Base-by-base conservation (phyloP, 2,329 filamentous ascomycete genomes). In the Neospermospora avenae region DNA sequence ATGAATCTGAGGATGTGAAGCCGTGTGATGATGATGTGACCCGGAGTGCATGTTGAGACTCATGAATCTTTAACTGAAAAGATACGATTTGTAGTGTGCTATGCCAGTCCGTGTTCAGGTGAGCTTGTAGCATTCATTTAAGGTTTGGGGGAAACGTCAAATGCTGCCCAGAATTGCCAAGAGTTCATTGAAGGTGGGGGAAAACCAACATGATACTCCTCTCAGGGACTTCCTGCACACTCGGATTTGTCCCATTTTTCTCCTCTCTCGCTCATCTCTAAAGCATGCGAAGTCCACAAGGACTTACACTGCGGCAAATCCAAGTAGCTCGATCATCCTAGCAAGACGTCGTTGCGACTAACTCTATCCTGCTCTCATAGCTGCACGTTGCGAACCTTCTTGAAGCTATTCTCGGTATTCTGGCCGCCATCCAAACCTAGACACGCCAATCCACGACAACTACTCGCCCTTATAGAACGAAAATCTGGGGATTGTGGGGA, bases 401-500 rank as follows among this genome's bases (percentile, higher is more conserved):
- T 10, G 6, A 6, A 31, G 6, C 16, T 14, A 11, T 31, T 22
- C n/a, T 20, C 54, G 54, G 54, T n/a, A 48, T 57, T 46, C 18
- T 48, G 25, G 16, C 54, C 54, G 54, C 22, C 20, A 8, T 13
- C 20, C n/a, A 18, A 51, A 18, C 28, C 28, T 20, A 28, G 28
- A 41, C 35, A n/a, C 16, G 13, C 14, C 13, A 13, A 10, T 31
- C 28, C 5, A 2, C 11, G 6, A 10, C 28, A 5, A 6, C 28
- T 31, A 31, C 6, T 10, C 37, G 18, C 28, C n/a, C 44, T 28
- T 48, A 22, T 24, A 34, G 28, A 31, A 31, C 2, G 11, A 41
- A 13, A 25, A n/a, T 13, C 34, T 51, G 45, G 55, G 45, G 55
- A 25, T 57, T 51, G 55, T 35, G 45, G 55, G 55, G 55, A 57